Evolutionary conservation across 768 basidiomycete genomes (phyloP), one percentile per base, ranked within the genome.

Genomic region (Chalciporus chontae): DNA sequence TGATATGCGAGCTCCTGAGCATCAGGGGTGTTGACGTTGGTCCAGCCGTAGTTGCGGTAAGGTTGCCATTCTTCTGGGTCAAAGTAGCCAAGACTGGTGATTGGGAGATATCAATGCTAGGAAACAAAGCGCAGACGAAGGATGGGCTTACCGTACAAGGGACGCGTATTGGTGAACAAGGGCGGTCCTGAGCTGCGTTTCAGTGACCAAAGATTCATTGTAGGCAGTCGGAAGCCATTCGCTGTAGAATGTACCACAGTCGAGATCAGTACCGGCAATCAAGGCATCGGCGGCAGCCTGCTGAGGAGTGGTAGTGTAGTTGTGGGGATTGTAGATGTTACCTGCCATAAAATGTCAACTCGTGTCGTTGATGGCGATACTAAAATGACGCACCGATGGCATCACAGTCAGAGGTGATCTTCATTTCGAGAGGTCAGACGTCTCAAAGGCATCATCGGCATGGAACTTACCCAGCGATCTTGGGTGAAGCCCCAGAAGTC

Each of bases 241-340:
- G 1, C 70, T 60, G 52, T 78, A 81, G 19, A 76, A 72, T 8
- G 62, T 70, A 0, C 81, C 81, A 54, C 81, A 82, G 53, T 82
- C 79, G 38, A 78, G 48, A 55, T 81, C 80, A 1, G 80, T 78
- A 7, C 79, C 78, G 2, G 78, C 78, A 42, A 75, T 74, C 48
- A 81, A 55, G 0, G 76, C 73, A 34, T 72, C 71, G 1, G 79
- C 80, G 4, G 73, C 76, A 0, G 78, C 79, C 40, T 79, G 67
- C 1, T 72, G 66, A 37, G 70, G 71, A 3, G 73, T 72, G 1
- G 69, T 37, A 0, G 77, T 74, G 55, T 69, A 81, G 42, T 78
- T 66, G 60, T 82, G 80, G 1, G 75, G 70, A 57, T 66, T 68
- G 21, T 57, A 79, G 44, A 81, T 76, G 55, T 80, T 77, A 15